Conservation (phyloP, 2,329 filamentous ascomycete genomes). For the Cadophora gregata region DNA sequence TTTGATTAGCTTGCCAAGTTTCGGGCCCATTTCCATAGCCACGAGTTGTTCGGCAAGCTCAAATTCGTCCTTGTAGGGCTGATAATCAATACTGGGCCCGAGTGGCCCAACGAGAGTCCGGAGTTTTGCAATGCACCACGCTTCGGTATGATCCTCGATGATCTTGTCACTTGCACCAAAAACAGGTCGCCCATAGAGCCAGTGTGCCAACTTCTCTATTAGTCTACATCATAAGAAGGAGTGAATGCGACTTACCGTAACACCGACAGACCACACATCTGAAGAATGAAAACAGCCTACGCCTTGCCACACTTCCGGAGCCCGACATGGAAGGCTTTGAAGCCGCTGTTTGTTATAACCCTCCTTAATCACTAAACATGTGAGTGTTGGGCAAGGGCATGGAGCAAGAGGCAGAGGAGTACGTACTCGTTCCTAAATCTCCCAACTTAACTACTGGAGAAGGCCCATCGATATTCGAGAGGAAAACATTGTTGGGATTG, state of each 20-base stretch:
- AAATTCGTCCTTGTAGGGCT: background rate
- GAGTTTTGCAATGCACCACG: conserved; percentile 2
- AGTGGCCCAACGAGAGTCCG: background rate
- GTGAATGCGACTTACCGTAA: background rate
- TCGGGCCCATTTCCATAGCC: background rate
- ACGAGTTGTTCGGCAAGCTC: background rate
- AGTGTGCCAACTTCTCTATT: background rate
- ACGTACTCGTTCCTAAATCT: background rate
- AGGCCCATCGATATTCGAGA: background rate
- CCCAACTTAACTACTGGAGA: background rate
- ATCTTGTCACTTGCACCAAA: background rate
- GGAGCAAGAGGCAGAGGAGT: background rate
- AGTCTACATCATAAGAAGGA: background rate
- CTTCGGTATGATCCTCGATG: background rate
- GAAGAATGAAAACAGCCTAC: background rate
- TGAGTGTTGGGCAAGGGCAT: background rate
- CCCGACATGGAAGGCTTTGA: background rate
- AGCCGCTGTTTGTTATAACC: background rate
- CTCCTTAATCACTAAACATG: background rate
- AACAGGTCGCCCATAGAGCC: background rate
- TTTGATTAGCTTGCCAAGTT: background rate
- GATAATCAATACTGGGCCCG: background rate
- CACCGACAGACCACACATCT: conserved; percentile 4
- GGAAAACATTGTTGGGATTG: background rate
- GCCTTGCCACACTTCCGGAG: conserved; percentile 4